Base-by-base conservation (phyloP, 169 alveolate genomes). In the Babesia ovis region DNA sequence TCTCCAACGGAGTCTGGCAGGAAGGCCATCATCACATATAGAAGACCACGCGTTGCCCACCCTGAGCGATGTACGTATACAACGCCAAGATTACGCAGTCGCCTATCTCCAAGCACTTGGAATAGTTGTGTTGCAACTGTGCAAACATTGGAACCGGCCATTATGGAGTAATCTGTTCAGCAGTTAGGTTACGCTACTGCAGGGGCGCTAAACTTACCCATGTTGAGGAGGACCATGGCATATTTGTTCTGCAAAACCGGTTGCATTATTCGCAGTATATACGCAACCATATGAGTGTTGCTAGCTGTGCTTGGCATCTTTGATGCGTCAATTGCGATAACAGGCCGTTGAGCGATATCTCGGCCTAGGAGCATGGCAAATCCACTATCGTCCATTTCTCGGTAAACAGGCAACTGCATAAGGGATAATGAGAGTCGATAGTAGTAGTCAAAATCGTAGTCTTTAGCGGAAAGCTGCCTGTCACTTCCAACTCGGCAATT, bases 41-140 rank as follows among this genome's bases (percentile, higher is more conserved):
- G 77, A 18, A 59, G 41, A 25, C 85, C 73, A 20, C 77, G 57
- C 23, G 60, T 59, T 25, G 85, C 64, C 85, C 85, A 76, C 41
- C 85, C 73, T 35, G 70, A 66, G 42, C 70, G 68, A 60, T 76
- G 85, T 45, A 76, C 68, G 71, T 76, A 76, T 5, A 76, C 60
- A 20, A 60, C 85, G 14, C 68, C 85, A 53, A 76, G 53, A 51
- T 76, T 76, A 4, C 70, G 56, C 55, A 70, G 53, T 29, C 85
- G 45, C 61, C 39, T 29, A 54, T 48, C 57, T 29, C 85, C 85
- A 31, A 76, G 70, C 32, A 76, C 77, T 29, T 60, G 68, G 55
- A 69, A 76, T 41, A 76, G 56, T 46, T 76, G 57, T 9, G 68
- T 64, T n/a, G 60, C 64, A 14, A 76, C 61, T 25, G 67, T 50